Percentiles rank a stretch among this genome's conserved stretches.
These are phyloP conservation scores for Sapria himalayana DNA, from an alignment of 345 rosid genomes.

Conservation along the genomic window DNA sequence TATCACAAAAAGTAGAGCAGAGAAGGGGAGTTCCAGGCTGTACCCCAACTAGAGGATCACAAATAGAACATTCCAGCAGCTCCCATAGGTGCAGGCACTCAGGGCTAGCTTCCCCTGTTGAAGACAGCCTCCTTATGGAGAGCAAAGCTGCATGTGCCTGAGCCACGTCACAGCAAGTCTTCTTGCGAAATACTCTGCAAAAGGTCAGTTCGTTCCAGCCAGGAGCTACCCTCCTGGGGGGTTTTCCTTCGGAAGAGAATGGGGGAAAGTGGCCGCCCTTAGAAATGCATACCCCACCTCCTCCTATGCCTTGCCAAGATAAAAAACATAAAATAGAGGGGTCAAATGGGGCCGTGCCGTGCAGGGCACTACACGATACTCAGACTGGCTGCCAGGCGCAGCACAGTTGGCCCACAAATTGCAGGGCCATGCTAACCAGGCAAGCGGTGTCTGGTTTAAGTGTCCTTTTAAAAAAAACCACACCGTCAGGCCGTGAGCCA, in stretches of 20 bases:
- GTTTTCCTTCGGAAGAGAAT: slow-evolving; percentile 50
- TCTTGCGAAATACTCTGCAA: slow-evolving; percentile 64
- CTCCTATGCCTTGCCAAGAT: slow-evolving; percentile 20
- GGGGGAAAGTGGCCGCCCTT: slow-evolving; percentile 78
- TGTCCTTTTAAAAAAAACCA: too few relatives aligned
- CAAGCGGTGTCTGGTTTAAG: too few relatives aligned
- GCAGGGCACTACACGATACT: too few relatives aligned
- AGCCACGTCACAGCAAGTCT: slow-evolving; percentile 61
- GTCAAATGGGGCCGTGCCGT: too few relatives aligned
- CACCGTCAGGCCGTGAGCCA: too few relatives aligned
- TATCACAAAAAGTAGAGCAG: slow-evolving; percentile 57
- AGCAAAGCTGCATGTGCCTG: slow-evolving; percentile 79
- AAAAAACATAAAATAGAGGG: not conserved
- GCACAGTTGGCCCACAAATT: too few relatives aligned
- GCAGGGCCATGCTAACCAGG: too few relatives aligned
- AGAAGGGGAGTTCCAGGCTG: slow-evolving; percentile 76
- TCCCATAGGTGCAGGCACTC: slow-evolving; percentile 76
- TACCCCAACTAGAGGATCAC: slow-evolving; percentile 64
- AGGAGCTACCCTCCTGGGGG: slow-evolving; percentile 42
- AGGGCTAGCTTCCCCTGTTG: slow-evolving; percentile 58
- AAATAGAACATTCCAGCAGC: slow-evolving; percentile 83
- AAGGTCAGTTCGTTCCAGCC: slow-evolving; percentile 66
- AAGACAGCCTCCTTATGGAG: slow-evolving; percentile 54
- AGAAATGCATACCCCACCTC: slow-evolving; percentile 41
- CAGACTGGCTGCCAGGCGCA: too few relatives aligned